Evolutionary conservation across 1,284 basidiomycete genomes (phyloP).

Genomic region (Puccinia brachypodii): DNA sequence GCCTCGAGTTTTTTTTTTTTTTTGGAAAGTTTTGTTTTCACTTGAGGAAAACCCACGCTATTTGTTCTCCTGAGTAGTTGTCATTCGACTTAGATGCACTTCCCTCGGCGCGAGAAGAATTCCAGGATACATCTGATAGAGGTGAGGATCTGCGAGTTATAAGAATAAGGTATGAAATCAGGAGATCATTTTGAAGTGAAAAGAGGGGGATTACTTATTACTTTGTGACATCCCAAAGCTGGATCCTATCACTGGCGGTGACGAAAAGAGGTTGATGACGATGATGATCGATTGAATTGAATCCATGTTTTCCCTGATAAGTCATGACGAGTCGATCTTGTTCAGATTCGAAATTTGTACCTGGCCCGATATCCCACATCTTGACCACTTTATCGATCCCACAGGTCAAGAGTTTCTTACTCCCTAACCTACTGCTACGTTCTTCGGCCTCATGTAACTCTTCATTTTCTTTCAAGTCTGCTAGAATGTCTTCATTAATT

Average conservation of each 20-base stretch:
- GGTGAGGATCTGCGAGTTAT: conserved; percentile 64
- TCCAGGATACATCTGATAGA: conserved; percentile 69
- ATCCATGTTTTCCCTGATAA: conserved; percentile 48
- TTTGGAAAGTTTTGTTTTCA: too few species aligned
- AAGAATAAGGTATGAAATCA: not conserved
- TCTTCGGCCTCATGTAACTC: conserved; percentile 30
- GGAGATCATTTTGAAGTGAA: not conserved
- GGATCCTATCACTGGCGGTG: conserved; percentile 87
- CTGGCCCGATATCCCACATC: conserved; percentile 68
- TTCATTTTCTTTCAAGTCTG: conserved; percentile 27
- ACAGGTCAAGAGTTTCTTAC: conserved; percentile 76
- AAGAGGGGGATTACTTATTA: not conserved
- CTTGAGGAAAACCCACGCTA: conserved; percentile 13
- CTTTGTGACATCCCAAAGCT: conserved; percentile 91
- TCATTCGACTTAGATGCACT: conserved; percentile 33
- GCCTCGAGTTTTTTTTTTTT: too few species aligned
- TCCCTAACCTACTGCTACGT: conserved; percentile 58
- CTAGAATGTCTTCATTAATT: conserved; percentile 32
- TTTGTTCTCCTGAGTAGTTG: conserved; percentile 46
- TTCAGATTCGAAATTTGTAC: not conserved
- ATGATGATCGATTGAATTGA: conserved; percentile 90
- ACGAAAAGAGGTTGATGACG: conserved; percentile 82
- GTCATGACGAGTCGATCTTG: conserved; percentile 34
- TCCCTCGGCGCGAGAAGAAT: conserved; percentile 65
- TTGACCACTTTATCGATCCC: conserved; percentile 89